Base-by-base conservation (phyloP, 2,329 filamentous ascomycete species). In the Coniella vitis region DNA sequence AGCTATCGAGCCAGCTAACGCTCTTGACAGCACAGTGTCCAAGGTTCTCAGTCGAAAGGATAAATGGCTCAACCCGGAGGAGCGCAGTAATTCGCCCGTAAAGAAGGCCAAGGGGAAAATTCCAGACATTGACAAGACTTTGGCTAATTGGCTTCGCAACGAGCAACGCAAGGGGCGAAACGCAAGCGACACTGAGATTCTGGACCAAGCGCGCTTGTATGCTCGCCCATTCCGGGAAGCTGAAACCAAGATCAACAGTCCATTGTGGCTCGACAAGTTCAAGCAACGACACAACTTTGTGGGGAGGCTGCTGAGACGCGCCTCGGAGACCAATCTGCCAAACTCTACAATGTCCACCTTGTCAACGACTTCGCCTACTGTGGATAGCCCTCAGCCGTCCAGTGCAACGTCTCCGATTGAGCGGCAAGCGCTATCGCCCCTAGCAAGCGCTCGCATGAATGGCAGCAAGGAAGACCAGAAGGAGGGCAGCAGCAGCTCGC, bases 41-140 rank as follows among this genome's bases (percentile, higher is more conserved):
- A 98, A 98, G 65, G 93, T 97, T 48, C 69, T 98, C 56, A 84
- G 91, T 47, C 85, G 95, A 61, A 95, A 91, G 70, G 93, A 98
- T 55, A 93, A 94, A 65, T 97, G 95, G 67, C 77, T 97, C 14
- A 86, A 84, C 61, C 81, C 82, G 47, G 87, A 87, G 61, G 90
- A 88, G 65, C 86, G 83, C 57, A 88, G 75, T 63, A 80, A 78
- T 57, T 91, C 90, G 38, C 87, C 88, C 5, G 79, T 86, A 56
- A 95, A 93, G 66, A 84, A 86, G 57, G 73, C 79, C 49, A 95
- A 95, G 69, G 84, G 87, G 46, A 93, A 91, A 65, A 85, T 75
- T 41, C 89, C 88, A 10, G 90, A 97, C 68, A 90, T 97, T 60
- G 93, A 97, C 64, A 84, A 90, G 60, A 89, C 91, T 2, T 76